Evolutionary conservation across 495 filamentous ascomycete species (phyloP), one percentile per base, ranked within the genome.

Genomic region (Copromyces sp.): DNA sequence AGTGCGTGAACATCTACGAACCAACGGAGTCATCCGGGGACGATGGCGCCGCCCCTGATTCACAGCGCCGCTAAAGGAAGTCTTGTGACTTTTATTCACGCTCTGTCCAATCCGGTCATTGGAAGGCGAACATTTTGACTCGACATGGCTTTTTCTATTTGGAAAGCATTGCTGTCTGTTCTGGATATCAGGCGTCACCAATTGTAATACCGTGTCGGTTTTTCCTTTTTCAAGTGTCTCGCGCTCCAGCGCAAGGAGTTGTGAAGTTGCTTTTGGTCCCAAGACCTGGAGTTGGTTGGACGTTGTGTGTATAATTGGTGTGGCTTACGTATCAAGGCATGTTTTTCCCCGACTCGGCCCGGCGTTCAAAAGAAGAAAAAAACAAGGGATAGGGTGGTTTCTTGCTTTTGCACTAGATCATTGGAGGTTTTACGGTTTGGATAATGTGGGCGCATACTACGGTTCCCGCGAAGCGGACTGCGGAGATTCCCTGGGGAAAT

Each of bases 1-100:
- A 90, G 81, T 93, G 90, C 73, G 81, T 91, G 40, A 89, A 92
- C 76, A 80, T 91, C 47, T 85, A 86, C 75, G 83, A 84, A 17
- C 53, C 80, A 40, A 76, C 80, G 37, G 77, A 83, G 68, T 77
- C 82, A 29, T 79, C 80, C 20, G 76, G 79, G n/a, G 72, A 75
- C 32, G 73, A 72, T 11, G 42, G 47, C 20, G 71, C 12, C 72
- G 71, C 20, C 78, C 73, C 8, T 68, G 74, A 29, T 77, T 71
- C 70, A 37, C 42, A 69, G 35, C 45, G 32, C 24, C 70, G 70
- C n/a, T 71, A 16, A 69, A 39, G 29, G 7, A 59, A 59, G 47
- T 59, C 47, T 35, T 16, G 17, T 65, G 29, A 65, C 53, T 61
- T 35, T 17, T 65, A 37, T 35, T 17, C 53, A 65, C 53, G 53